Conservation (phyloP, 495 filamentous ascomycete genomes). For the Podospora appendiculata region DNA sequence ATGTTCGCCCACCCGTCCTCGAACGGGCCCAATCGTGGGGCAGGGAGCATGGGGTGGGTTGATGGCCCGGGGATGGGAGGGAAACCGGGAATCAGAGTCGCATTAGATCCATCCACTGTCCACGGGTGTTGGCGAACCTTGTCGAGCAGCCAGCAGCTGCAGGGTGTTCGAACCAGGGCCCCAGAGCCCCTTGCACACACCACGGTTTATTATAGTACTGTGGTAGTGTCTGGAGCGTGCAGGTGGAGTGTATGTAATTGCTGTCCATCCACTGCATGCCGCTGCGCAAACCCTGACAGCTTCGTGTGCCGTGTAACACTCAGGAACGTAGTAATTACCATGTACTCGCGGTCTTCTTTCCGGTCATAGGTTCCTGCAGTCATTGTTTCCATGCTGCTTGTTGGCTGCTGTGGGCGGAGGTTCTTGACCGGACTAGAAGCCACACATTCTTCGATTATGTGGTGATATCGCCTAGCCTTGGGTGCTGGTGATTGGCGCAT, state of each 20-base stretch:
- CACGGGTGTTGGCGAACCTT: slow-evolving; percentile 22
- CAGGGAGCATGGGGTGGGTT: neutral
- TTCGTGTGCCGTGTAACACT: too few relatives aligned
- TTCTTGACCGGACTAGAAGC: too few relatives aligned
- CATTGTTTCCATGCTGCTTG: too few relatives aligned
- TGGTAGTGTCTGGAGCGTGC: neutral
- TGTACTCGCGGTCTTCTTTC: too few relatives aligned
- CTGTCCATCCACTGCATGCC: too few relatives aligned
- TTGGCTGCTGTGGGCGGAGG: too few relatives aligned
- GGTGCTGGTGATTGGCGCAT: slow-evolving; percentile 3
- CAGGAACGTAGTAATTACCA: too few relatives aligned
- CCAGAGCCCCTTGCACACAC: slow-evolving; percentile 13
- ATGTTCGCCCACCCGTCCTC: neutral
- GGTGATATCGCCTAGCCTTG: too few relatives aligned
- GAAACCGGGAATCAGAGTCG: slow-evolving; percentile 31
- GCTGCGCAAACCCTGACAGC: slow-evolving; percentile 2
- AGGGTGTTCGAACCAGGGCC: neutral
- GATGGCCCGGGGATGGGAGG: neutral
- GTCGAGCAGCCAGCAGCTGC: neutral
- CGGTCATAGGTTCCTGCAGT: too few relatives aligned
- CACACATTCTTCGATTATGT: too few relatives aligned
- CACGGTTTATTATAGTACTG: neutral
- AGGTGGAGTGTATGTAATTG: neutral
- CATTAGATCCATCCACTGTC: slow-evolving; percentile 24
- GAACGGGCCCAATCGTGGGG: slow-evolving; percentile 13